phyloP scores from a whole-genome alignment of 192 early-diverging fungal genomes.

The Backusella circina region DNA sequence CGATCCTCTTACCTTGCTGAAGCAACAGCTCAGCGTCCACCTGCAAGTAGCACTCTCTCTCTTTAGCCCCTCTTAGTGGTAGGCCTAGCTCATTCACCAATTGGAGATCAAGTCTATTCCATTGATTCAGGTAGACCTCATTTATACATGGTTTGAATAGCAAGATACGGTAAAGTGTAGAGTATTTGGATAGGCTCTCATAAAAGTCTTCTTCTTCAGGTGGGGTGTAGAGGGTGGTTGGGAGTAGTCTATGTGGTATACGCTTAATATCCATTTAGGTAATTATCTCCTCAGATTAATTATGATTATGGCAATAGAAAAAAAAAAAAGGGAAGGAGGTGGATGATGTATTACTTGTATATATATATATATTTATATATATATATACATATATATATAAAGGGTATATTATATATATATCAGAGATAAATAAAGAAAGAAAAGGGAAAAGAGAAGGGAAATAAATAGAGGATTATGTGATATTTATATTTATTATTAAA shows the following conservation, averaged over 20 bases:
- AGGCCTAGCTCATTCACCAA: conserved; percentile 21
- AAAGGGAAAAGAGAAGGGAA: too few species aligned
- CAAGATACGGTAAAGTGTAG: background rate
- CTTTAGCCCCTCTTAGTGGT: background rate
- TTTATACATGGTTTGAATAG: background rate
- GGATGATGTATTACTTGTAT: too few species aligned
- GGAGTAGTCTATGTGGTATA: background rate
- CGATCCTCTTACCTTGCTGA: background rate
- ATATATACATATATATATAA: too few species aligned
- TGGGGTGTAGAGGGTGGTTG: background rate
- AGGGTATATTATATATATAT: too few species aligned
- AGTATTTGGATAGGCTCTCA: conserved; percentile 7
- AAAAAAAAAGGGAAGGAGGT: too few species aligned
- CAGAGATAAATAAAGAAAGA: too few species aligned
- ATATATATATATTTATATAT: too few species aligned
- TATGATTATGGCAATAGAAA: too few species aligned
- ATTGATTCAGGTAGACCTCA: background rate
- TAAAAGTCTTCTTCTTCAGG: background rate
- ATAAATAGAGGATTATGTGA: too few species aligned
- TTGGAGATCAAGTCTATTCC: conserved; percentile 10
- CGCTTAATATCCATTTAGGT: background rate
- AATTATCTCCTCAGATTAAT: too few species aligned
- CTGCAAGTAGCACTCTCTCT: background rate
- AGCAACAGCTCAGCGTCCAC: background rate
- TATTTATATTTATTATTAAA: too few species aligned